These are phyloP conservation scores for Debaryomyces castellii DNA, from an alignment of 805 yeast genomes.

Conservation along the genomic window DNA sequence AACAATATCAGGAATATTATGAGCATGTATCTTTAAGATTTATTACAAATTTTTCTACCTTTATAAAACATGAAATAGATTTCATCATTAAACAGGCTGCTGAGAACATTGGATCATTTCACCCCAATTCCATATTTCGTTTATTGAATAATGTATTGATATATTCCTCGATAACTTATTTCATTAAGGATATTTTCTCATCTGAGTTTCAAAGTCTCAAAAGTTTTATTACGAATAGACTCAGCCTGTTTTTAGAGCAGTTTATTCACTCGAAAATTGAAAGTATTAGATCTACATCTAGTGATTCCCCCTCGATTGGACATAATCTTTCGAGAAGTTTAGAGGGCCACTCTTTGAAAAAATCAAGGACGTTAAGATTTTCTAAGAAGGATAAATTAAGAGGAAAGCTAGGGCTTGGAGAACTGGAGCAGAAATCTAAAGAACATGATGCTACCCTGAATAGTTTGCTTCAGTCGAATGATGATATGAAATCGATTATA, in stretches of 20 bases:
- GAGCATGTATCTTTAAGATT: constrained; percentile 56
- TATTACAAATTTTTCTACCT: constrained; percentile 42
- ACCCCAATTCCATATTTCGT: constrained; percentile 18
- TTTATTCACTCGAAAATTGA: constrained; percentile 22
- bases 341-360: constrained; percentile 16
- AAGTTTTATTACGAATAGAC: constrained; percentile 35
- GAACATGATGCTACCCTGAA: constrained; percentile 4
- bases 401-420: constrained; percentile 6
- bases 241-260: constrained; percentile 28
- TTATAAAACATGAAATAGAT: constrained; percentile 33
- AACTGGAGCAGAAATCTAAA: constrained; percentile 4
- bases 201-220: constrained; percentile 48
- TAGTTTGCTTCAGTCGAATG: constrained; percentile 16
- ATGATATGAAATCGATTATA: constrained; percentile 32
- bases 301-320: constrained; percentile 9
- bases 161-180: constrained; percentile 34
- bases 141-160: constrained; percentile 28
- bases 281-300: constrained; percentile 13
- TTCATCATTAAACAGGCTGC: constrained; percentile 39
- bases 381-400: constrained; percentile 29
- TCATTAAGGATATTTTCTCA: constrained; percentile 57
- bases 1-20: constrained; percentile 61
- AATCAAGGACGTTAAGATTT: constrained; percentile 30
- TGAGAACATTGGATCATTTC: constrained; percentile 24
- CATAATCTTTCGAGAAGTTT: constrained; percentile 10